These are phyloP conservation scores for Aspergillus cristatus DNA, from an alignment of 495 filamentous ascomycete genomes.

Conservation along the genomic window DNA sequence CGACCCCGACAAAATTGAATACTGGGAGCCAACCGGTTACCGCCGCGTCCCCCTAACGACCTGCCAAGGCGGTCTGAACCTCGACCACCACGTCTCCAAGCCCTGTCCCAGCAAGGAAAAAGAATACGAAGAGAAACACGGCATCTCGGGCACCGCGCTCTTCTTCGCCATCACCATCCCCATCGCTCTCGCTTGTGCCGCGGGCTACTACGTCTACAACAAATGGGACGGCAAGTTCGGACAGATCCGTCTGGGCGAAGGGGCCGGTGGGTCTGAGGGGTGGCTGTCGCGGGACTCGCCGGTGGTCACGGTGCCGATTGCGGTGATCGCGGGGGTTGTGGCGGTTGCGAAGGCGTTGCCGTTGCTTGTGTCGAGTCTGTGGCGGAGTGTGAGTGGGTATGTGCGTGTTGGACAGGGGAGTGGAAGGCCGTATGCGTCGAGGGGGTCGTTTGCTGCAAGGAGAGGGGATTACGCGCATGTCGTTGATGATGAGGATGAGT, in stretches of 20 bases:
- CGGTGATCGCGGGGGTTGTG: slow-evolving; percentile 65
- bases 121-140: slow-evolving; percentile 64
- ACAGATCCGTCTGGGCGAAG: slow-evolving; percentile 73
- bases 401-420: slow-evolving; percentile 22
- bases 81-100: slow-evolving; percentile 50
- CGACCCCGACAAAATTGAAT: slow-evolving; percentile 59
- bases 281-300: slow-evolving; percentile 56
- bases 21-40: slow-evolving; percentile 76
- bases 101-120: slow-evolving; percentile 71
- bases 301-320: slow-evolving; percentile 69
- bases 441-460: slow-evolving; percentile 76
- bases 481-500: slow-evolving; percentile 86
- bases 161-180: slow-evolving; percentile 80
- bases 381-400: slow-evolving; percentile 48
- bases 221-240: slow-evolving; percentile 89
- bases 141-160: slow-evolving; percentile 61
- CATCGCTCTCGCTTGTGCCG: slow-evolving; percentile 52
- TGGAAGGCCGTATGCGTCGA: slow-evolving; percentile 62
- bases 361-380: slow-evolving; percentile 54
- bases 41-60: slow-evolving; percentile 85
- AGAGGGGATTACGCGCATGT: slow-evolving; percentile 78
- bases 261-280: slow-evolving; percentile 23
- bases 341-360: slow-evolving; percentile 70
- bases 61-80: slow-evolving; percentile 61
- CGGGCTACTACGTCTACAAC: slow-evolving; percentile 78